A percentile compares a stretch with the other conserved stretches of the same genome.
phyloP scores from a whole-genome alignment of 1,284 basidiomycete species.

The Tranzscheliella williamsii region DNA sequence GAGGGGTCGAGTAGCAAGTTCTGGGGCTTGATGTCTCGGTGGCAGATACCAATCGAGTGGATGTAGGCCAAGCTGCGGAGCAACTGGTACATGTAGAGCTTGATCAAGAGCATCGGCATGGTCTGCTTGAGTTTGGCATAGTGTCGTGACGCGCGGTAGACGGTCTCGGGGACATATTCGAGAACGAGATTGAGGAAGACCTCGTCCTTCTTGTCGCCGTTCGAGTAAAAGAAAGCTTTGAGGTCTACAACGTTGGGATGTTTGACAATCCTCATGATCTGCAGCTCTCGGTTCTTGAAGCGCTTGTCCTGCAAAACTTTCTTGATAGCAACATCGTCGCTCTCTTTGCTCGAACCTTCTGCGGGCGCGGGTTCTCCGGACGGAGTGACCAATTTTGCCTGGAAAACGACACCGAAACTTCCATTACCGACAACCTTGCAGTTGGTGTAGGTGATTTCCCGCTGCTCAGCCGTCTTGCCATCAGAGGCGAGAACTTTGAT shows the following conservation, averaged over 20 bases:
- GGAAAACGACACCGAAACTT: slow-evolving; percentile 97
- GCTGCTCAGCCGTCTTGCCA: slow-evolving; percentile 86
- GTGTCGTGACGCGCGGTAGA: slow-evolving; percentile 96
- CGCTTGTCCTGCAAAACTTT: slow-evolving; percentile 99
- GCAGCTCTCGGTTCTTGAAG: slow-evolving; percentile 99
- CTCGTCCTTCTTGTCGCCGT: slow-evolving; percentile 99
- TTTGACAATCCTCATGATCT: slow-evolving; percentile 97
- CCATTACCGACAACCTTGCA: slow-evolving; percentile 99
- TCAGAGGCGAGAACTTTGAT: slow-evolving; percentile 93
- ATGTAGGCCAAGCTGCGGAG: slow-evolving; percentile 96
- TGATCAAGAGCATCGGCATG: slow-evolving; percentile 99
- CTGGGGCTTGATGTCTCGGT: slow-evolving; percentile 99
- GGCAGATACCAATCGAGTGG: slow-evolving; percentile 83
- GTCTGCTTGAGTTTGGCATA: slow-evolving; percentile 99
- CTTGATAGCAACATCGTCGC: slow-evolving; percentile 89
- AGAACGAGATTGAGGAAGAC: slow-evolving; percentile 98
- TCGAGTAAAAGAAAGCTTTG: slow-evolving; percentile 98
- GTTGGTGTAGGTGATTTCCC: slow-evolving; percentile 90
- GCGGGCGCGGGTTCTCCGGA: slow-evolving; percentile 21
- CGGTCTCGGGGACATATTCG: slow-evolving; percentile 98
- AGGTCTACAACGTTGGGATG: slow-evolving; percentile 99
- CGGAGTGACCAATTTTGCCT: slow-evolving; percentile 66
- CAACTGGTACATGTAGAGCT: slow-evolving; percentile 96
- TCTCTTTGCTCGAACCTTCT: slow-evolving; percentile 39
- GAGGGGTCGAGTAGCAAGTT: slow-evolving; percentile 95